Conservation (phyloP, 768 basidiomycete species). For the Sistotremastrum niveocremeum region DNA sequence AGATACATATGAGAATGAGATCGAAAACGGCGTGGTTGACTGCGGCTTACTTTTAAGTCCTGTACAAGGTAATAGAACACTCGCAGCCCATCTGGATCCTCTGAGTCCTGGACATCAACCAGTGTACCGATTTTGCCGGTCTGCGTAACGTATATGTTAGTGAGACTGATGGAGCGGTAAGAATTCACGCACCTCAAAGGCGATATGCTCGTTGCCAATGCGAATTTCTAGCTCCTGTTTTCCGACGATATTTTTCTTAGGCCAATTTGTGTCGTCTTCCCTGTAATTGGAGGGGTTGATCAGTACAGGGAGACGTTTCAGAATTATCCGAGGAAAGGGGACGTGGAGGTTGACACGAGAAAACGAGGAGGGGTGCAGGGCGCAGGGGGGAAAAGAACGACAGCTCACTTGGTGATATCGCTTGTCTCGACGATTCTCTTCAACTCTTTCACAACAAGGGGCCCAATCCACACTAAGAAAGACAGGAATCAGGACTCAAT, state of each 20-base stretch:
- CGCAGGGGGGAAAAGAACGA: not conserved
- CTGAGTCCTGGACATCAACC: conserved; percentile 92
- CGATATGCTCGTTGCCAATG: conserved; percentile 88
- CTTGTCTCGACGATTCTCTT: conserved; percentile 88
- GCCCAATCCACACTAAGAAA: conserved; percentile 79
- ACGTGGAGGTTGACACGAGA: not conserved
- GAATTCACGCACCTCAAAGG: conserved; percentile 65
- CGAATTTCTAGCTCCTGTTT: conserved; percentile 97
- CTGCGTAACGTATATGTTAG: conserved; percentile 25
- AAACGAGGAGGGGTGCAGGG: not conserved
- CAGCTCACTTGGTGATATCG: conserved; percentile 81
- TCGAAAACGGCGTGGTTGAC: no score
- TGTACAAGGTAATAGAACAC: conserved; percentile 99
- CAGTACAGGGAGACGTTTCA: no score
- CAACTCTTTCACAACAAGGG: conserved; percentile 84
- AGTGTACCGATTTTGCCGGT: conserved; percentile 97
- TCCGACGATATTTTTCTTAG: conserved; percentile 97
- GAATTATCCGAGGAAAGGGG: not conserved
- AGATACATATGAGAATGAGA: not conserved
- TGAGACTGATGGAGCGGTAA: not conserved
- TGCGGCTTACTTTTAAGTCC: conserved; percentile 68
- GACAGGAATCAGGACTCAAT: not conserved
- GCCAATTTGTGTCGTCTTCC: conserved; percentile 98
- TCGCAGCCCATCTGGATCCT: conserved; percentile 93
- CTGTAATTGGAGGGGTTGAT: conserved; percentile 26